Conservation (phyloP, 129 eudicot species). For the Lactuca saligna region DNA sequence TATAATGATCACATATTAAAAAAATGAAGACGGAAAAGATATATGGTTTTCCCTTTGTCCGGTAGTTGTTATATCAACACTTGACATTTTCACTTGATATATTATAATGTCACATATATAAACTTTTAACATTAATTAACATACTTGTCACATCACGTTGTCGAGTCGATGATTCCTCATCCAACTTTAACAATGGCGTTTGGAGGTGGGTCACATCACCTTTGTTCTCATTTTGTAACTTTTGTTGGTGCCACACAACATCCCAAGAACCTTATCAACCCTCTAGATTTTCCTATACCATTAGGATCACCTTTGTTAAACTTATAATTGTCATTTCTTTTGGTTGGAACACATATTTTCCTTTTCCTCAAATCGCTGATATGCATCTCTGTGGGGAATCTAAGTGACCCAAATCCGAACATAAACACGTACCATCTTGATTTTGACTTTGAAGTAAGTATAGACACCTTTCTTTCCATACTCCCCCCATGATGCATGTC, state of each 20-base stretch:
- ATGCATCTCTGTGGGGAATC: constrained; percentile 33
- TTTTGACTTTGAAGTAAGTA: constrained; percentile 32
- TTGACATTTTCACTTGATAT: not conserved
- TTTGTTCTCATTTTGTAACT: not conserved
- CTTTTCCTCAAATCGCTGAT: constrained; percentile 50
- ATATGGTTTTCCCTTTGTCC: not conserved
- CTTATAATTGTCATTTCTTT: not conserved
- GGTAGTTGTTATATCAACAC: not conserved
- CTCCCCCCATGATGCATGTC: not conserved
- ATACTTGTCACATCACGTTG: not conserved
- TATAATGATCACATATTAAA: no score
- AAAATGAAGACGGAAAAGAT: not conserved
- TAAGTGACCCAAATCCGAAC: constrained; percentile 37
- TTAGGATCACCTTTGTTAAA: not conserved
- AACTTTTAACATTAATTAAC: not conserved
- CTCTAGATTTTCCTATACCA: constrained; percentile 20
- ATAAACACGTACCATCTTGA: constrained; percentile 42
- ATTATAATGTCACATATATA: not conserved
- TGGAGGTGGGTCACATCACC: constrained; percentile 1
- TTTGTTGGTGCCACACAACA: constrained; percentile 34
- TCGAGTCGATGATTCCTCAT: not conserved
- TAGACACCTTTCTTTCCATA: constrained; percentile 19
- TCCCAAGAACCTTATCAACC: constrained; percentile 42
- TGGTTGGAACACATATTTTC: constrained; percentile 12
- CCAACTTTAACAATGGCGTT: constrained; percentile 13